phyloP scores from a whole-genome alignment of 2,329 filamentous ascomycete genomes.

The Microcyclospora pomicola region DNA sequence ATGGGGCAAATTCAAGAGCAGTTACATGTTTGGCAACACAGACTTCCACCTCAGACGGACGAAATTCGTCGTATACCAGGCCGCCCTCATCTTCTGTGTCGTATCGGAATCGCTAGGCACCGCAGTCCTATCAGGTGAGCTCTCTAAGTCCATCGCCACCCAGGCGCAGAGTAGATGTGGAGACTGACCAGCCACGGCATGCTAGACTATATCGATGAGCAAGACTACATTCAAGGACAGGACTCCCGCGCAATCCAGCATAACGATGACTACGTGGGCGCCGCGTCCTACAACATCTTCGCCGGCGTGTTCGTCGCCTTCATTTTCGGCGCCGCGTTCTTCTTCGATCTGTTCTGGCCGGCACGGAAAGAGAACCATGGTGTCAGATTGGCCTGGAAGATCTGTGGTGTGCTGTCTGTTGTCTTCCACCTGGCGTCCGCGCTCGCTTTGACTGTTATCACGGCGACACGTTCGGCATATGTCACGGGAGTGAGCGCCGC shows the following conservation, averaged over 20 bases:
- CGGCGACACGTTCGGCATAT: slow-evolving; percentile 32
- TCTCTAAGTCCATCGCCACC: not conserved
- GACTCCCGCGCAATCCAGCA: slow-evolving; percentile 30
- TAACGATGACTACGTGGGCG: slow-evolving; percentile 43
- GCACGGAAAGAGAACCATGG: slow-evolving; percentile 36
- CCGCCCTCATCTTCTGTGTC: slow-evolving; percentile 44
- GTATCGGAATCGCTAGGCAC: slow-evolving; percentile 44
- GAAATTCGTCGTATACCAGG: slow-evolving; percentile 47
- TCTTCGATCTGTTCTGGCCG: slow-evolving; percentile 50
- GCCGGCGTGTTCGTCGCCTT: slow-evolving; percentile 43
- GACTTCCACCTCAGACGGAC: slow-evolving; percentile 41
- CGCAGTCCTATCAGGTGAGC: slow-evolving; percentile 38
- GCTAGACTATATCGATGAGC: slow-evolving; percentile 44
- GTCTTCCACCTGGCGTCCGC: slow-evolving; percentile 35
- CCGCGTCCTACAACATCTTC: slow-evolving; percentile 45
- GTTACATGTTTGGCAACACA: slow-evolving; percentile 43
- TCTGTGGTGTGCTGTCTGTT: slow-evolving; percentile 36
- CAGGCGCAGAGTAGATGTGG: not conserved
- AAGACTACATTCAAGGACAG: slow-evolving; percentile 32
- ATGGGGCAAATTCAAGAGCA: slow-evolving; percentile 44
- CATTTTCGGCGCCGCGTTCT: slow-evolving; percentile 46
- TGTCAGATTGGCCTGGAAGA: slow-evolving; percentile 42
- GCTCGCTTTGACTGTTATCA: slow-evolving; percentile 38
- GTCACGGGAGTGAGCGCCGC: too few species aligned
- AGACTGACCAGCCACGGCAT: not conserved